phyloP scores from a whole-genome alignment of 305 asterid genomes.

The Coffea humblotiana region DNA sequence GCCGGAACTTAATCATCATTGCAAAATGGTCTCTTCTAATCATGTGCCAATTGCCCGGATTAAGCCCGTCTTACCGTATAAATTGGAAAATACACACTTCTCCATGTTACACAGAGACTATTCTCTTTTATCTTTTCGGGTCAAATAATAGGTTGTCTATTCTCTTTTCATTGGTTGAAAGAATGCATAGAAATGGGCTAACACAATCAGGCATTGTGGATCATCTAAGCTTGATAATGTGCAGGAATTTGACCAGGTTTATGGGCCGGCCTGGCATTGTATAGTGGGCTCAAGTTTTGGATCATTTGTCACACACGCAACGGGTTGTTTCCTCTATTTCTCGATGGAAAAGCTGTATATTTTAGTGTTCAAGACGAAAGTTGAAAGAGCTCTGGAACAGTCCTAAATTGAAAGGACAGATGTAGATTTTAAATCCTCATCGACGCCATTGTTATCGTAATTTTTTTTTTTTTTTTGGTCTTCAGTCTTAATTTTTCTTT shows the following conservation, averaged over 20 bases:
- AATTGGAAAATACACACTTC: background rate
- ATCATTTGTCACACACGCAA: conserved; percentile 69
- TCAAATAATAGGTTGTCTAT: too few species aligned
- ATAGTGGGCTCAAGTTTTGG: conserved; percentile 76
- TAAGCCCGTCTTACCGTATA: too few species aligned
- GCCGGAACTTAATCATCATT: conserved; percentile 17
- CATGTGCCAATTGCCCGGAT: conserved; percentile 22
- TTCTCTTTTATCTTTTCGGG: too few species aligned
- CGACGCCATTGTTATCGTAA: background rate
- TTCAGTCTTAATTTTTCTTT: background rate
- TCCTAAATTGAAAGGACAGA: background rate
- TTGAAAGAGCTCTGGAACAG: conserved; percentile 34
- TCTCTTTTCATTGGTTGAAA: too few species aligned
- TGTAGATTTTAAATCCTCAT: background rate
- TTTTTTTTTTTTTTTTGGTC: background rate
- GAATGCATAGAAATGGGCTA: too few species aligned
- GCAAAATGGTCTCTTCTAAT: conserved; percentile 9
- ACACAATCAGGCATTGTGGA: too few species aligned
- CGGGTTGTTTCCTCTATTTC: conserved; percentile 69
- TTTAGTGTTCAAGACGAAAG: conserved; percentile 70
- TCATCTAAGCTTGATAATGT: too few species aligned
- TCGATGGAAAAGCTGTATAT: conserved; percentile 62
- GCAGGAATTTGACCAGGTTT: conserved; percentile 71
- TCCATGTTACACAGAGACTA: background rate
- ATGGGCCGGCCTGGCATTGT: conserved; percentile 83